These are phyloP conservation scores for Ophiocordyceps australis DNA, from an alignment of 2,329 filamentous ascomycete genomes.

Conservation along the genomic window DNA sequence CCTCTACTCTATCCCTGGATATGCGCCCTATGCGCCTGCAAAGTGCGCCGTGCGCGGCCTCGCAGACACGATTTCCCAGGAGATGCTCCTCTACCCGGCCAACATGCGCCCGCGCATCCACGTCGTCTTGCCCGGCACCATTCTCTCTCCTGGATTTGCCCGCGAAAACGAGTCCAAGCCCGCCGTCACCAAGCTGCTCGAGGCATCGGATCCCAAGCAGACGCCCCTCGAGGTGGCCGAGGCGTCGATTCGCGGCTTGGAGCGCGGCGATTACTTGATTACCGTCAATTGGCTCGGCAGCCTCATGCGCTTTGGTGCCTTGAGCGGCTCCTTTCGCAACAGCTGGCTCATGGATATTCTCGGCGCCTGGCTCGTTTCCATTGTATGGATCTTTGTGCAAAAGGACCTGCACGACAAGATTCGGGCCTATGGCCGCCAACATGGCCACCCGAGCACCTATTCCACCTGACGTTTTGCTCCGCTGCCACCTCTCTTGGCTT, in stretches of 20 bases:
- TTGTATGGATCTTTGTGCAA: slow-evolving; percentile 41
- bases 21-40: slow-evolving; percentile 63
- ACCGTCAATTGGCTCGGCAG: slow-evolving; percentile 56
- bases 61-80: slow-evolving; percentile 67
- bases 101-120: slow-evolving; percentile 69
- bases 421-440: slow-evolving; percentile 31
- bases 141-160: slow-evolving; percentile 56
- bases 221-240: slow-evolving; percentile 61
- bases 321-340: slow-evolving; percentile 38
- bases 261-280: slow-evolving; percentile 64
- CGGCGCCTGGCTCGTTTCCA: slow-evolving; percentile 29
- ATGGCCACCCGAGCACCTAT: slow-evolving; percentile 38
- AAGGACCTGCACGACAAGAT: slow-evolving; percentile 39
- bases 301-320: slow-evolving; percentile 45
- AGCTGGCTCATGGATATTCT: slow-evolving; percentile 42
- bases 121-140: slow-evolving; percentile 69
- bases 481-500: no score
- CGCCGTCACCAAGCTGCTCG: slow-evolving; percentile 57
- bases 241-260: slow-evolving; percentile 52
- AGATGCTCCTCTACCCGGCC: slow-evolving; percentile 73
- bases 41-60: slow-evolving; percentile 76
- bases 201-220: slow-evolving; percentile 67
- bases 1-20: slow-evolving; percentile 65
- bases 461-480: no score
- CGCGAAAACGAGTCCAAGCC: slow-evolving; percentile 68